Evolutionary conservation across 192 early-diverging fungal species (phyloP), one percentile per base, ranked within the genome.

Genomic region (Endogone sp.): DNA sequence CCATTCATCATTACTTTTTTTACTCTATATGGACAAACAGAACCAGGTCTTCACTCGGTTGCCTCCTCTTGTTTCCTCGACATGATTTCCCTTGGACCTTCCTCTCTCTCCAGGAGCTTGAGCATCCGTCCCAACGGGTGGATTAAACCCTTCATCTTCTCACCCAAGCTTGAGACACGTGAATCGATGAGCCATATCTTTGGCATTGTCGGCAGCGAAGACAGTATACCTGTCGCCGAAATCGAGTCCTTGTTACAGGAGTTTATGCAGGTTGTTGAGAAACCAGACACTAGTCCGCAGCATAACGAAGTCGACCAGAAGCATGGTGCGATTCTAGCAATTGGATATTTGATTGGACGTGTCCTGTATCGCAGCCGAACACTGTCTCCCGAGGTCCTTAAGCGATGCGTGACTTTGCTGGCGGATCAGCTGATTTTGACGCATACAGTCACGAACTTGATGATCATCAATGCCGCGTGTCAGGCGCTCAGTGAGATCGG

Each of bases 401-500:
- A 75, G 21, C 27, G 57, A 23, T 73, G 75, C 30, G 65, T 87
- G 0, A 70, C 69, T 3, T 57, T 75, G 1, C 68, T 93, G 4
- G 72, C 79, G 3, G 71, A 78, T 6, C 76, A 79, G n/a, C 74
- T 94, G 4, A 72, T 86, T 27, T 31, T 70, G 11, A 20, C 62
- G 3, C 72, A 73, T 2, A 69, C 21, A 1, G 72, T 82, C 20
- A 77, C 83, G 0, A 83, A 86, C 2, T 68, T 77, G 4, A 72
- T 85, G 16, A 73, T 84, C 56, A 76, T 89, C 1, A 67, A 73
- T 22, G 93, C 85, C 2, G 86, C 90, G 23, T 90, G 86, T 71
- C 69, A 83, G 31, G 77, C 93, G 0, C 65, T 96, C n/a, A 84
- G 88, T 3, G 93, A 96, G 64, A 75, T 91, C 16, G 88, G 92